These are phyloP conservation scores for Incumbomyces delicatus DNA, from an alignment of 2,329 filamentous ascomycete genomes.

Conservation along the genomic window DNA sequence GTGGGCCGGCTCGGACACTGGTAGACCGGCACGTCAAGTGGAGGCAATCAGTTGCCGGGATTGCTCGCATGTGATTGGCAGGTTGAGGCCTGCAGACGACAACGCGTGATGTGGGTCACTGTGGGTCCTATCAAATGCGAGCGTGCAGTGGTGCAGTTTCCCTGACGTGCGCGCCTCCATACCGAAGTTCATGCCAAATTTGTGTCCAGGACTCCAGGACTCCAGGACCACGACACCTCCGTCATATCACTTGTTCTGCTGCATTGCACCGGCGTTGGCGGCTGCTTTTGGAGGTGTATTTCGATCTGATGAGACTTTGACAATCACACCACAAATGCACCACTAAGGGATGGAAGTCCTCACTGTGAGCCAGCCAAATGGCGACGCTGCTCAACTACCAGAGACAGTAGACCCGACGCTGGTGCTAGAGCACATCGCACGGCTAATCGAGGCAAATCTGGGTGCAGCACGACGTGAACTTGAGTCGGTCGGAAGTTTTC, in stretches of 20 bases:
- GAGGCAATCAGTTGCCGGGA: too few species aligned
- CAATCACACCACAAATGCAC: conserved; percentile 1
- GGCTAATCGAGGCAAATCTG: conserved; percentile 62
- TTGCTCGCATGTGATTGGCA: too few species aligned
- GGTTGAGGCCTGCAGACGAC: too few species aligned
- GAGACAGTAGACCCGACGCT: conserved; percentile 52
- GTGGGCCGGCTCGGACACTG: too few species aligned
- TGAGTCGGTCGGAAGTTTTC: conserved; percentile 67
- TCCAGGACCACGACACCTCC: too few species aligned
- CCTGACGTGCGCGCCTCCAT: too few species aligned
- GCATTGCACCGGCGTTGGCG: conserved; percentile 18
- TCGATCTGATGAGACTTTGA: background rate
- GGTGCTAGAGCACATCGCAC: conserved; percentile 61
- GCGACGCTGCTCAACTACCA: conserved; percentile 8
- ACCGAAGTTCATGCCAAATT: too few species aligned
- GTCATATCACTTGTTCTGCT: conserved; percentile 5
- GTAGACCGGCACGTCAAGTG: too few species aligned
- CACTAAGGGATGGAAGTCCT: conserved; percentile 18
- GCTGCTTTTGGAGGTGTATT: background rate
- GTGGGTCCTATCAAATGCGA: too few species aligned
- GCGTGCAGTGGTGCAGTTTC: too few species aligned
- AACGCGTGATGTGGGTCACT: too few species aligned
- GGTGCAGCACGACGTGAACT: conserved; percentile 70
- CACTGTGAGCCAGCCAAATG: conserved; percentile 16
- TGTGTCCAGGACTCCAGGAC: too few species aligned